phyloP scores from a whole-genome alignment of 1,284 basidiomycete genomes.

The Trichosporon coremiiforme region DNA sequence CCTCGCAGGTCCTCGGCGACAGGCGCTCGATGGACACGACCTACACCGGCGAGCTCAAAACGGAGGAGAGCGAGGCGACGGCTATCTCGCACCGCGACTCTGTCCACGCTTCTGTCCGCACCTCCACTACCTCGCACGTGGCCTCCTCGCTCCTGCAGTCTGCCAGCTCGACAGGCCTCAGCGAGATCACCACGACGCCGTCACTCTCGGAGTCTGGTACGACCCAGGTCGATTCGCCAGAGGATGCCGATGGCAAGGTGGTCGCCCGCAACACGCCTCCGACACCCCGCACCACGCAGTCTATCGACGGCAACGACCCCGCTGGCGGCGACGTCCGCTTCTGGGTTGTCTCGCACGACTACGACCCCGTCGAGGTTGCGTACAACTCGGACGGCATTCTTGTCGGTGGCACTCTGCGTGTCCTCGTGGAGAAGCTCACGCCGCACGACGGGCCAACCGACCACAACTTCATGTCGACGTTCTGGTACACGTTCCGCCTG shows the following conservation, averaged over 20 bases:
- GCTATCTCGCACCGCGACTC: constrained; percentile 24
- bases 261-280: constrained; percentile 20
- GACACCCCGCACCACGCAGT: constrained; percentile 16
- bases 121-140: constrained; percentile 4
- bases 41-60: constrained; percentile 10
- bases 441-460: constrained; percentile 85
- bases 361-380: constrained; percentile 73
- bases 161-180: constrained; percentile 19
- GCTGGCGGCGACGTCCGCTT: constrained; percentile 42
- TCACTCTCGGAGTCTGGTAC: constrained; percentile 4
- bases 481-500: constrained; percentile 95
- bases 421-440: constrained; percentile 94
- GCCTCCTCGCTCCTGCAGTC: constrained; percentile 11
- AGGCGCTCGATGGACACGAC: constrained; percentile 20
- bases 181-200: background rate
- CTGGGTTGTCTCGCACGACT: constrained; percentile 55
- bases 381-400: constrained; percentile 88
- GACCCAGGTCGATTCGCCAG: constrained; percentile 1
- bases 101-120: constrained; percentile 8
- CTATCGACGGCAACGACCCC: constrained; percentile 24
- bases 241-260: constrained; percentile 21
- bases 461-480: constrained; percentile 77
- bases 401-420: constrained; percentile 84
- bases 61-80: constrained; percentile 21
- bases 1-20: constrained; percentile 24